A percentile compares a stretch with the other conserved stretches of the same genome.
These are phyloP conservation scores for Halophytophthora batemanensis DNA, from an alignment of 352 stramenopile genomes.

Conservation along the genomic window DNA sequence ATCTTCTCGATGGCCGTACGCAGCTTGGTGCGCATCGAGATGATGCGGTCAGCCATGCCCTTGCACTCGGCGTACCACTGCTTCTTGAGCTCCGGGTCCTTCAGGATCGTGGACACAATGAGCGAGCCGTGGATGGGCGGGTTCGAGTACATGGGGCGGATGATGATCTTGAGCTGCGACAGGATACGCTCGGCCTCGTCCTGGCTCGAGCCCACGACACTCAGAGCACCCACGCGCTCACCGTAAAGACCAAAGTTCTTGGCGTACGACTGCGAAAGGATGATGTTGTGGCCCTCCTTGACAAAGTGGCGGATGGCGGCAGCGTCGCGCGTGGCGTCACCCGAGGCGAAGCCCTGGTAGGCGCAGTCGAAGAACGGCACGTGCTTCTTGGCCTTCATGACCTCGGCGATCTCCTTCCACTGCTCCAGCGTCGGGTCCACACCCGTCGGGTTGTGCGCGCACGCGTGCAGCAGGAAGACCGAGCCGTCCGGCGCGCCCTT, in stretches of 20 bases:
- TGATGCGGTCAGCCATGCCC: slow-evolving; percentile 95
- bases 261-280: slow-evolving; percentile 97
- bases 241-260: slow-evolving; percentile 99
- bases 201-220: slow-evolving; percentile 90
- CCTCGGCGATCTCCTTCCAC: slow-evolving; percentile 96
- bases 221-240: slow-evolving; percentile 96
- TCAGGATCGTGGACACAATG: slow-evolving; percentile 97
- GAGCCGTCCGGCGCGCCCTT: slow-evolving; percentile 91
- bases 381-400: slow-evolving; percentile 96
- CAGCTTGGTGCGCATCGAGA: slow-evolving; percentile 91
- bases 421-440: slow-evolving; percentile 97
- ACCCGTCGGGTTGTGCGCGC: slow-evolving; percentile 98
- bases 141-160: slow-evolving; percentile 99
- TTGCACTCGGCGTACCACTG: slow-evolving; percentile 96
- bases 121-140: slow-evolving; percentile 97
- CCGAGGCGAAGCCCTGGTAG: slow-evolving; percentile 98
- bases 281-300: slow-evolving; percentile 96
- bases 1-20: slow-evolving; percentile 79
- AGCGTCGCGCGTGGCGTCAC: slow-evolving; percentile 95
- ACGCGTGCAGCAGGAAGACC: slow-evolving; percentile 98
- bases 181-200: slow-evolving; percentile 95
- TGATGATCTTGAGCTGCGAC: slow-evolving; percentile 99
- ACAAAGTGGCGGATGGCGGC: slow-evolving; percentile 97
- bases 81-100: slow-evolving; percentile 87
- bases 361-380: slow-evolving; percentile 99